Conservation (phyloP, 257 asterid genomes). For the Przewalskia tangutica region DNA sequence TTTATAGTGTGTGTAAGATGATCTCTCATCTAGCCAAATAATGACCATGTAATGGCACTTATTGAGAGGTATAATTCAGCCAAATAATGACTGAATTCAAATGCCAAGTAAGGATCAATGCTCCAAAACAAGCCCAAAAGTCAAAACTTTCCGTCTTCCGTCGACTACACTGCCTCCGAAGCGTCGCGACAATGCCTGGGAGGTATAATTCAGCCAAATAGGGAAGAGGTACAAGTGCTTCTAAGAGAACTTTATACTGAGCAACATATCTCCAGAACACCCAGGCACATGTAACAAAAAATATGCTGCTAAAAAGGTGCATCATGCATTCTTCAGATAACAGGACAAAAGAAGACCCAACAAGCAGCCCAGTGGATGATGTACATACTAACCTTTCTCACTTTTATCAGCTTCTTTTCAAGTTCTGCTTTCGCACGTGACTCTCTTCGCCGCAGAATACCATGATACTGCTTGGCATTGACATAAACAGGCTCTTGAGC, state of each 20-base stretch:
- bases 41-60: no score
- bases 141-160: no score
- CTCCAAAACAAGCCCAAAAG: no score
- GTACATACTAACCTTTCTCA: slow-evolving; percentile 47
- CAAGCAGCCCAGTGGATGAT: neutral
- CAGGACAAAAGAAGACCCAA: neutral
- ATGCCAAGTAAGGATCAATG: no score
- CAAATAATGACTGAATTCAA: no score
- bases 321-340: neutral
- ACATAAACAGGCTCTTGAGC: slow-evolving; percentile 86
- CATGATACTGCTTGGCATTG: slow-evolving; percentile 84
- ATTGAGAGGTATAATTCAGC: no score
- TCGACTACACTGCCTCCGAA: no score
- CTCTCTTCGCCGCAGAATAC: slow-evolving; percentile 73
- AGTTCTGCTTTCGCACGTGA: slow-evolving; percentile 93
- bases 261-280: neutral
- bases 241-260: neutral
- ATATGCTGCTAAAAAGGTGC: neutral
- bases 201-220: no score
- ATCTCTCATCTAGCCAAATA: no score
- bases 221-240: neutral
- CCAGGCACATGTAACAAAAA: neutral
- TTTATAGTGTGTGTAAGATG: no score
- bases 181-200: no score
- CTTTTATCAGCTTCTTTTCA: slow-evolving; percentile 67